A percentile compares a stretch with the other conserved stretches of the same genome.
Conservation (phyloP, 225 moss, liverwort and hornwort genomes). For the Physcomitrium patens region DNA sequence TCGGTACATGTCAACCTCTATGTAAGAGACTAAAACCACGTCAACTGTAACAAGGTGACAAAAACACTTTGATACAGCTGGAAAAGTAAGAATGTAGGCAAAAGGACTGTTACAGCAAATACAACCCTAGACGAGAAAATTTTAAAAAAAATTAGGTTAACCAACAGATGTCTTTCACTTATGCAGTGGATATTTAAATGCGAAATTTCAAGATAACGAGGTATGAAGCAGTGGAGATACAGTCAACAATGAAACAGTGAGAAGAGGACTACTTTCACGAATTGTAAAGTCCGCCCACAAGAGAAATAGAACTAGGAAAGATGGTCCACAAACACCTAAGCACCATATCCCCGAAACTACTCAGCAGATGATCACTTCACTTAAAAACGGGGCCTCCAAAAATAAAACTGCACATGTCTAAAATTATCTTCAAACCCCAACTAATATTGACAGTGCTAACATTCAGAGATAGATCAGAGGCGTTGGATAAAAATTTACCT, state of each 20-base stretch:
- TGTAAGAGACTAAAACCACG: constrained; percentile 14
- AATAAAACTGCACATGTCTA: not conserved
- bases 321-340: constrained; percentile 5
- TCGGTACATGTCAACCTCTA: constrained; percentile 22
- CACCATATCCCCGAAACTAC: constrained; percentile 10
- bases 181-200: not conserved
- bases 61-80: constrained; percentile 23
- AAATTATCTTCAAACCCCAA: not conserved
- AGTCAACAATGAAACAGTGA: not conserved
- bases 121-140: not conserved
- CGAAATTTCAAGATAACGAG: not conserved
- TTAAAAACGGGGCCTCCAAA: not conserved
- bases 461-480: constrained; percentile 23
- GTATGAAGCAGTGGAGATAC: constrained; percentile 16
- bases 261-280: not conserved
- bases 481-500: constrained; percentile 59
- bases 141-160: not conserved
- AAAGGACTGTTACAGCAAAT: constrained; percentile 14
- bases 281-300: constrained; percentile 8
- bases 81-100: not conserved
- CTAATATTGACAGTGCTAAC: not conserved
- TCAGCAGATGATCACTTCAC: constrained; percentile 8
- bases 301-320: not conserved
- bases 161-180: constrained; percentile 8
- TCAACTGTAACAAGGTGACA: constrained; percentile 19